Percentiles rank a stretch among this genome's conserved stretches.
Evolutionary conservation across 2,329 filamentous ascomycete species (phyloP).

Genomic region (Fonsecaea monophora): DNA sequence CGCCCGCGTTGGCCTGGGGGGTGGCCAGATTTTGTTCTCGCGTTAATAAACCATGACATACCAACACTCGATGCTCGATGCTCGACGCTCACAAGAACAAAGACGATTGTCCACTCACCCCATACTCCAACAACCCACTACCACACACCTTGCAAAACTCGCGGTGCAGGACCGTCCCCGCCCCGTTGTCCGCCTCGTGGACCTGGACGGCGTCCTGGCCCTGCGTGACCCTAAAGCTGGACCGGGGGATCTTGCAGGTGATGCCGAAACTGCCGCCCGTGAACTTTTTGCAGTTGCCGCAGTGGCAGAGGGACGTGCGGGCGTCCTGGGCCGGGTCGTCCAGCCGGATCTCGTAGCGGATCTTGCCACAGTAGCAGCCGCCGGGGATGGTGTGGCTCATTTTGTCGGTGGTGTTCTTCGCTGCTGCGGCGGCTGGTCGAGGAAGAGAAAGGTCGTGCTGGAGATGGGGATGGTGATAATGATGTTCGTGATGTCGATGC

Average conservation of each 20-base stretch:
- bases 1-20: conserved; percentile 37
- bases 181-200: conserved; percentile 59
- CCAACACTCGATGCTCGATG: too few relatives aligned
- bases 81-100: neutral
- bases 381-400: conserved; percentile 32
- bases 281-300: conserved; percentile 41
- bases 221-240: conserved; percentile 50
- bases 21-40: neutral
- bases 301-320: conserved; percentile 61
- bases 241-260: conserved; percentile 58
- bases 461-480: neutral
- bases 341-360: conserved; percentile 57
- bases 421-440: neutral
- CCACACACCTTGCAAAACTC: conserved; percentile 63
- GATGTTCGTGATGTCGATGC: neutral
- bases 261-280: conserved; percentile 52
- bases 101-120: conserved; percentile 45
- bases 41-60: too few relatives aligned
- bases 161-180: conserved; percentile 54
- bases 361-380: conserved; percentile 57
- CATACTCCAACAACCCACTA: conserved; percentile 60
- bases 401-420: neutral
- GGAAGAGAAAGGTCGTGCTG: neutral
- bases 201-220: conserved; percentile 50
- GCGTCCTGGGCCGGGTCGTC: conserved; percentile 57